A percentile compares a stretch with the other conserved stretches of the same genome.
Evolutionary conservation across 305 asterid species (phyloP).

Genomic region (Ruellia speciosa): DNA sequence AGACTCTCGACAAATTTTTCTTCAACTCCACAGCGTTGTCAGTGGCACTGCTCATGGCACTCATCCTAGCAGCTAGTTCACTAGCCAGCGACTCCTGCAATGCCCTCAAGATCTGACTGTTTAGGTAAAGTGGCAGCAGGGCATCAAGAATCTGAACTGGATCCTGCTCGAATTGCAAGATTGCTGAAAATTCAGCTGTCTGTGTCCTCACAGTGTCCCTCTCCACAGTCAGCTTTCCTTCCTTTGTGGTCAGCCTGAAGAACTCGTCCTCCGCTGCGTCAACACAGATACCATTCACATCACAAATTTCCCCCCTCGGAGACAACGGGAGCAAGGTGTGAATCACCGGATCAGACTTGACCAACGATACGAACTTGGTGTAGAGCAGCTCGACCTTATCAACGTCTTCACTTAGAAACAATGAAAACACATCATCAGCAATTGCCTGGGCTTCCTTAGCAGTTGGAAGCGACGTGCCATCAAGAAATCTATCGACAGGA

Average conservation of each 20-base stretch:
- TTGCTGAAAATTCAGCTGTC: slow-evolving; percentile 66
- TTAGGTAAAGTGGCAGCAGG: slow-evolving; percentile 73
- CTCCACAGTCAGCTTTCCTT: slow-evolving; percentile 70
- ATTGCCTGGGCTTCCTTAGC: slow-evolving; percentile 89
- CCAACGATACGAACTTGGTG: slow-evolving; percentile 76
- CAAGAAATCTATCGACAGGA: slow-evolving; percentile 60
- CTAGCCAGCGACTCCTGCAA: slow-evolving; percentile 90
- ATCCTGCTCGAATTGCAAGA: slow-evolving; percentile 92
- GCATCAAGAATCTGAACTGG: slow-evolving; percentile 93
- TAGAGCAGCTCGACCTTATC: slow-evolving; percentile 78
- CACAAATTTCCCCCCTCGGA: slow-evolving; percentile 78
- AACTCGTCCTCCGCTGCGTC: slow-evolving; percentile 90
- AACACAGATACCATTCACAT: slow-evolving; percentile 63
- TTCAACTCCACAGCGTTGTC: slow-evolving; percentile 79
- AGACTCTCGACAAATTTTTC: slow-evolving; percentile 50
- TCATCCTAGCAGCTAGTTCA: slow-evolving; percentile 92
- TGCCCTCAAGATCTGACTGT: slow-evolving; percentile 86
- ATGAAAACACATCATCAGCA: slow-evolving; percentile 77
- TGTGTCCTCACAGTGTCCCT: slow-evolving; percentile 57
- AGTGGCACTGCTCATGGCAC: slow-evolving; percentile 77
- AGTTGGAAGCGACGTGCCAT: slow-evolving; percentile 61
- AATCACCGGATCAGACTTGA: slow-evolving; percentile 67
- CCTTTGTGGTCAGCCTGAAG: slow-evolving; percentile 77
- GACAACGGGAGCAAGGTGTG: slow-evolving; percentile 72
- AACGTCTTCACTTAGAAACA: slow-evolving; percentile 74